A percentile compares a stretch with the other conserved stretches of the same genome.
These are phyloP conservation scores for Penicillium pulvis DNA, from an alignment of 495 filamentous ascomycete species.

Conservation along the genomic window DNA sequence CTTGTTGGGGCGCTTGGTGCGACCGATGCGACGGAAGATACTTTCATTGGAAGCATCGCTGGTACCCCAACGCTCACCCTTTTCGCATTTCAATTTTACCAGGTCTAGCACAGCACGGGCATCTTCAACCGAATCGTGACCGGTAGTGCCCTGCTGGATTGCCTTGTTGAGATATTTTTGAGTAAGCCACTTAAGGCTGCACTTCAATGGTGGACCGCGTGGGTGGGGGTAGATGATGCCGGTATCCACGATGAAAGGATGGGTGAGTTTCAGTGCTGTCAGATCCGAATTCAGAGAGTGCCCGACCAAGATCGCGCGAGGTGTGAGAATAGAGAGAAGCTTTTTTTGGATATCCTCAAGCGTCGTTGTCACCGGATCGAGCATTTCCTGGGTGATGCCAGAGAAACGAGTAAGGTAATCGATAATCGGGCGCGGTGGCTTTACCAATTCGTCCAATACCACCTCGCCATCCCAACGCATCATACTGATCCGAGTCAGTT, in stretches of 20 bases:
- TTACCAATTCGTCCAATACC: conserved; percentile 87
- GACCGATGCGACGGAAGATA: conserved; percentile 79
- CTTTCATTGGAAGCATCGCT: conserved; percentile 74
- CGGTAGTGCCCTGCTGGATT: conserved; percentile 78
- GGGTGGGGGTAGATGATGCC: conserved; percentile 82
- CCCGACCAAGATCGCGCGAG: conserved; percentile 79
- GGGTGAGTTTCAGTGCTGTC: conserved; percentile 76
- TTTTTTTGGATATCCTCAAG: conserved; percentile 79
- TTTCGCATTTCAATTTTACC: conserved; percentile 92
- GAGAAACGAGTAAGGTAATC: conserved; percentile 90
- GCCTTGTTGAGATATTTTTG: conserved; percentile 78
- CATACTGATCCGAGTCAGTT: conserved; percentile 85
- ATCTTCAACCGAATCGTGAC: conserved; percentile 93
- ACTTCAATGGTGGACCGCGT: conserved; percentile 70
- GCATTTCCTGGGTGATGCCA: conserved; percentile 83
- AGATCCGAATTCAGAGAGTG: conserved; percentile 93
- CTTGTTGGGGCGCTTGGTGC: conserved; percentile 58
- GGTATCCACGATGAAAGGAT: conserved; percentile 93
- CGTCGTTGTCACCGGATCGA: conserved; percentile 79
- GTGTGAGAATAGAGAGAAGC: conserved; percentile 70
- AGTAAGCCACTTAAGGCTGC: conserved; percentile 79
- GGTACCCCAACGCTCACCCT: conserved; percentile 79
- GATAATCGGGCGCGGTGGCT: conserved; percentile 78
- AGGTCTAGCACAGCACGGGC: conserved; percentile 88
- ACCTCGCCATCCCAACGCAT: conserved; percentile 82